A percentile compares a stretch with the other conserved stretches of the same genome.
These are phyloP conservation scores for Jamesozyma gamospora DNA, from an alignment of 805 yeast genomes.

Conservation along the genomic window DNA sequence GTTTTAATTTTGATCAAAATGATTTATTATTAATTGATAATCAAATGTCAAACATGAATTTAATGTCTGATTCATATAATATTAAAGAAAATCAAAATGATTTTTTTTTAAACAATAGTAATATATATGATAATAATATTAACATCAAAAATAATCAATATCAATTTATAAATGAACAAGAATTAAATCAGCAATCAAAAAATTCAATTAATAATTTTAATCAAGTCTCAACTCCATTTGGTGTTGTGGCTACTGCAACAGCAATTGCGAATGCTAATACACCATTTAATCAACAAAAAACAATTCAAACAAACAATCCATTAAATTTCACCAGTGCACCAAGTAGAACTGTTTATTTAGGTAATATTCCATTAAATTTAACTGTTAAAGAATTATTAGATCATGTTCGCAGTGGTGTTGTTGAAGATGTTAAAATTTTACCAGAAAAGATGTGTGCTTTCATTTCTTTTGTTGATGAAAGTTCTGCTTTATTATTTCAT, in stretches of 20 bases:
- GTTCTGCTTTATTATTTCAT: slow-evolving; percentile 82
- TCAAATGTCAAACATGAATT: slow-evolving; percentile 1
- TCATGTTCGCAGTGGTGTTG: slow-evolving; percentile 83
- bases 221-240: background rate
- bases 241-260: slow-evolving; percentile 15
- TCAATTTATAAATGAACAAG: background rate
- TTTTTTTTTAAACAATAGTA: background rate
- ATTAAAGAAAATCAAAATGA: too few species aligned
- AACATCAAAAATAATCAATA: slow-evolving; percentile 1
- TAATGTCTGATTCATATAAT: background rate
- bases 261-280: slow-evolving; percentile 20
- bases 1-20: background rate
- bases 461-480: slow-evolving; percentile 79
- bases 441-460: slow-evolving; percentile 85
- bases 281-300: slow-evolving; percentile 1
- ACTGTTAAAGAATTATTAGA: slow-evolving; percentile 75
- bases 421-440: slow-evolving; percentile 69
- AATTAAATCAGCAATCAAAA: background rate
- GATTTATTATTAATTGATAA: background rate
- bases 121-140: slow-evolving; percentile 1
- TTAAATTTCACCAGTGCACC: slow-evolving; percentile 40
- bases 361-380: slow-evolving; percentile 75
- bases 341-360: slow-evolving; percentile 82
- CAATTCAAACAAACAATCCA: slow-evolving; percentile 15
- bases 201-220: too few species aligned